Evolutionary conservation across 2,329 filamentous ascomycete species (phyloP).

Genomic region (Fusarium pilosicola): DNA sequence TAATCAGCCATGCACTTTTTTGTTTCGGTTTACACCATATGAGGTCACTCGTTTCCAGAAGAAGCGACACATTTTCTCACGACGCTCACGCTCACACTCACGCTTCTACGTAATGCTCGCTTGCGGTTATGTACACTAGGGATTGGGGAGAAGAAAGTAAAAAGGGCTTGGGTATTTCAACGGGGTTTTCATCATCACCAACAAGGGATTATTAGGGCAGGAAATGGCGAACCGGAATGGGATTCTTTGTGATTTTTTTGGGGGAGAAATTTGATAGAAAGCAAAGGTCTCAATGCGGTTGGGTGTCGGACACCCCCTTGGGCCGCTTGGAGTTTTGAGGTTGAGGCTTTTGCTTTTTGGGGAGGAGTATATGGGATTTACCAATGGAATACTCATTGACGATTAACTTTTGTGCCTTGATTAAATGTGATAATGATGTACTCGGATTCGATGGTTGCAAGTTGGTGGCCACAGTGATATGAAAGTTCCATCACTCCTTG

Average conservation of each 20-base stretch:
- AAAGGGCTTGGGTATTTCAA: conserved; percentile 8
- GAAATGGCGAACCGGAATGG: conserved; percentile 16
- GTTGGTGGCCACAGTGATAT: too few species aligned
- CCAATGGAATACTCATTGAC: conserved; percentile 29
- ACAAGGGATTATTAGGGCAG: background rate
- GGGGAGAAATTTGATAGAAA: conserved; percentile 26
- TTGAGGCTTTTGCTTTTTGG: conserved; percentile 33
- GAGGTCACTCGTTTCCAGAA: conserved; percentile 12
- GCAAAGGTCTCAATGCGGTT: conserved; percentile 31
- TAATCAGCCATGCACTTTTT: conserved; percentile 32
- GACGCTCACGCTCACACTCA: conserved; percentile 42
- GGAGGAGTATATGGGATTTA: conserved; percentile 9
- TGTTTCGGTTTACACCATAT: background rate
- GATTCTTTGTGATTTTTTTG: background rate
- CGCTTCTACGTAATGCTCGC: conserved; percentile 25
- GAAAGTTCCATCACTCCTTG: background rate
- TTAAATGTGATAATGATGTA: background rate
- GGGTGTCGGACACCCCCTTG: conserved; percentile 16
- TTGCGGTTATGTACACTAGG: conserved; percentile 25
- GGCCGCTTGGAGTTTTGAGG: conserved; percentile 25
- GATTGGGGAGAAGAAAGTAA: background rate
- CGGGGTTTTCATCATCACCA: background rate
- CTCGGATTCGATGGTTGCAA: background rate
- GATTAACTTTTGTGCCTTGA: background rate
- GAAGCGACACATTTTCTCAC: conserved; percentile 26